Evolutionary conservation across 2,329 filamentous ascomycete genomes (phyloP), one percentile per base, ranked within the genome.

Genomic region (Botrytis porri): DNA sequence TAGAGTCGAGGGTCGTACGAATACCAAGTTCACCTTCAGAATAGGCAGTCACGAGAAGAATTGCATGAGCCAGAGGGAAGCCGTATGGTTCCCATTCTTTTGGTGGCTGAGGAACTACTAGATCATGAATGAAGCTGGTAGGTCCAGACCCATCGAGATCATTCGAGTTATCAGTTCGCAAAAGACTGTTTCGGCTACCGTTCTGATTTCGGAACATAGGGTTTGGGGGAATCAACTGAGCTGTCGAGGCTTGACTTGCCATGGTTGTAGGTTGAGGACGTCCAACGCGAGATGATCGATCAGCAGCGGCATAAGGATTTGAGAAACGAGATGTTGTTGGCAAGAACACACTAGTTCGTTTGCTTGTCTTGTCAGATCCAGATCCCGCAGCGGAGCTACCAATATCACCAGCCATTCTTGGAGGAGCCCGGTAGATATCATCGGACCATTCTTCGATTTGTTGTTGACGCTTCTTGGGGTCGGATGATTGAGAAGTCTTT

Each of bases 391-490:
- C 87, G 67, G 88, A 90, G 79, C 89, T 92, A 73, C 89, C 88
- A 60, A 92, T 84, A 78, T 97, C 89, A 29, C 90, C 96, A 5
- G 91, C 88, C 76, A 98, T 86, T 77, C 94, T 92, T 71, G 92
- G 90, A 37, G 94, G 94, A 5, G 95, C 93, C 61, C 94, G 92
- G 82, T 99, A 98, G 78, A 99, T 99, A 80, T 99, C 96, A 76
- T 98, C 93, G 22, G 92, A 92, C 96, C 96, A 99, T 79, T 98
- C 95, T 82, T 99, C 96, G 76, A 99, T 99, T 83, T 98, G 94
- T 78, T 92, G 90, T 77, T 95, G 92, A 74, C 96, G 90, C 83
- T 95, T 92, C 81, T 95, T 94, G 76, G 91, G 89, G 81, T 96
- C 89, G 8, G 91, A 90, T 25, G 89, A 90, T 82, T 97, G 91